phyloP scores from a whole-genome alignment of 1,284 basidiomycete genomes.

The Coniferiporia sulphurascens region DNA sequence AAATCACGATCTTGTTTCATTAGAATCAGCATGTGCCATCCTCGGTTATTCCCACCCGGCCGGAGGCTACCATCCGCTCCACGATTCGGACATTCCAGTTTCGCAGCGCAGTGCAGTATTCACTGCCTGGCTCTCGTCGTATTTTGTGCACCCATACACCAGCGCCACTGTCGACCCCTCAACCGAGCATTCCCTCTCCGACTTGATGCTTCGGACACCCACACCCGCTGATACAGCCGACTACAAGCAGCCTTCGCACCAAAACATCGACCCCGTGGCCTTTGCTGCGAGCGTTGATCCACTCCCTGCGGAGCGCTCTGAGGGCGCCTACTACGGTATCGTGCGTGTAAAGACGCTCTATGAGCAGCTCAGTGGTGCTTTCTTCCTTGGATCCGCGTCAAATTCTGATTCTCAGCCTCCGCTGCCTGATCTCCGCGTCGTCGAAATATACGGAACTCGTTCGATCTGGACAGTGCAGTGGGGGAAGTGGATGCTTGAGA shows the following conservation, averaged over 20 bases:
- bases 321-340: background rate
- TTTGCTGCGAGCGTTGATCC: constrained; percentile 4
- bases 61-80: constrained; percentile 11
- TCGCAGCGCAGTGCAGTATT: background rate
- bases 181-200: background rate
- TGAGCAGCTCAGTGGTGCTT: background rate
- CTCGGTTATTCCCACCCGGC: constrained; percentile 13
- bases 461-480: constrained; percentile 20
- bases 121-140: constrained; percentile 9
- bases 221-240: background rate
- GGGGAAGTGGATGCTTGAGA: constrained; percentile 21
- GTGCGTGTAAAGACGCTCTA: background rate
- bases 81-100: constrained; percentile 2
- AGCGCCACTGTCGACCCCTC: background rate
- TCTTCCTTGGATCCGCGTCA: background rate
- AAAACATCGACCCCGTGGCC: constrained; percentile 5
- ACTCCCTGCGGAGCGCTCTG: background rate
- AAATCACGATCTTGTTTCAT: background rate
- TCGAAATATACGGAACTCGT: constrained; percentile 1
- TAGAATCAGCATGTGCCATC: constrained; percentile 1
- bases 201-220: background rate
- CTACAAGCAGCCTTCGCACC: background rate
- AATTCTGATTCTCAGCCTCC: background rate
- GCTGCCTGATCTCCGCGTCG: constrained; percentile 3
- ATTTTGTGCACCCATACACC: constrained; percentile 10